Evolutionary conservation across 495 filamentous ascomycete species (phyloP).

Genomic region (Neurospora pannonica): DNA sequence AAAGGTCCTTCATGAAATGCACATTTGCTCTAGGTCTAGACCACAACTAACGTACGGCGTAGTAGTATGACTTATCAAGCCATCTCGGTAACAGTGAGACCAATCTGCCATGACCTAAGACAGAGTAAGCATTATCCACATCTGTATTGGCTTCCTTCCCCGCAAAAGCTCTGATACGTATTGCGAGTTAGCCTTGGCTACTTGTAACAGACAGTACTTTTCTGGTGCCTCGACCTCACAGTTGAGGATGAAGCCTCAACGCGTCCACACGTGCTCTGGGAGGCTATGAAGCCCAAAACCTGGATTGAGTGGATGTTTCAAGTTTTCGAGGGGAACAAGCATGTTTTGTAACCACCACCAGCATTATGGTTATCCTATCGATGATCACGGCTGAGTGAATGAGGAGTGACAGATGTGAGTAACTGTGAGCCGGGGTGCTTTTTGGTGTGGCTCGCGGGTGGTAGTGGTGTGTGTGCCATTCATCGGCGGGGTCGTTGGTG

Average conservation of each 20-base stretch:
- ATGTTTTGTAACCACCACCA: neutral
- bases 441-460: neutral
- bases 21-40: constrained; percentile 9
- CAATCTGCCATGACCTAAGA: constrained; percentile 2
- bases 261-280: neutral
- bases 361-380: neutral
- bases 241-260: neutral
- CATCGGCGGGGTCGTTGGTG: neutral
- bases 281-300: neutral
- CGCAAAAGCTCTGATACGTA: neutral
- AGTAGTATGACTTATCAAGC: neutral
- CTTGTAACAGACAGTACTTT: neutral
- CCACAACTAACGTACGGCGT: constrained; percentile 1
- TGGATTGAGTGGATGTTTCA: neutral
- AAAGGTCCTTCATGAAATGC: constrained; percentile 11
- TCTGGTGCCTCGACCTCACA: neutral
- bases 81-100: constrained; percentile 7
- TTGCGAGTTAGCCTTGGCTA: neutral
- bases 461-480: neutral
- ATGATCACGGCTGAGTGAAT: neutral
- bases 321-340: neutral
- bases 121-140: constrained; percentile 2
- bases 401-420: neutral
- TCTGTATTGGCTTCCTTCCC: constrained; percentile 1
- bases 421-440: neutral